Evolutionary conservation across 2,329 filamentous ascomycete genomes (phyloP).

Genomic region (Xylaria multiplex): DNA sequence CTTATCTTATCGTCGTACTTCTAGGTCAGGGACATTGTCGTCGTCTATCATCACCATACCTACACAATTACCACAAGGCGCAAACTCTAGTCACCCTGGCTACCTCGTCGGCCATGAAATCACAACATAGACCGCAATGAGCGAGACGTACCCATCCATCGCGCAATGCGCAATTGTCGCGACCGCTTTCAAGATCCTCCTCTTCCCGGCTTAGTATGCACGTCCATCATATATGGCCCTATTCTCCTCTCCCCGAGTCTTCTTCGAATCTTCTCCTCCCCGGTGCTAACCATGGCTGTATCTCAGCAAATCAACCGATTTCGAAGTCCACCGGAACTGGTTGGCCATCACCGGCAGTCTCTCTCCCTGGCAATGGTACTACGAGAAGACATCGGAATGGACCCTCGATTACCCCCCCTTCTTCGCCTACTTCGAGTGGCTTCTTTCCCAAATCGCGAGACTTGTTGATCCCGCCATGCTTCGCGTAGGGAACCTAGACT

Average conservation of each 20-base stretch:
- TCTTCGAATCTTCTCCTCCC: background rate
- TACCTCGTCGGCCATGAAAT: conserved; percentile 35
- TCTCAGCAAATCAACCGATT: conserved; percentile 94
- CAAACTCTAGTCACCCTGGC: background rate
- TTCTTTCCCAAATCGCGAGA: conserved; percentile 81
- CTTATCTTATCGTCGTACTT: conserved; percentile 17
- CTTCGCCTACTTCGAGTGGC: conserved; percentile 97
- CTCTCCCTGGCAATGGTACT: conserved; percentile 91
- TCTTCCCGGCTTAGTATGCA: conserved; percentile 93
- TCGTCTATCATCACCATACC: conserved; percentile 1
- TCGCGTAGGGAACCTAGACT: conserved; percentile 79
- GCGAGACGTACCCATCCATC: conserved; percentile 86
- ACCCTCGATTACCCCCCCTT: conserved; percentile 98
- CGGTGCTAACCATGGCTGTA: background rate
- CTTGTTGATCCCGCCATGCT: conserved; percentile 85
- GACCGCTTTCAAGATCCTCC: conserved; percentile 87
- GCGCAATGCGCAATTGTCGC: conserved; percentile 87
- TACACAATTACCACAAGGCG: conserved; percentile 6
- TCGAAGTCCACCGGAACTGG: conserved; percentile 99
- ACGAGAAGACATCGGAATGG: conserved; percentile 98
- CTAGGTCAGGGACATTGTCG: background rate
- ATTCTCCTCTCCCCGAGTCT: background rate
- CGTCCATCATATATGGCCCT: conserved; percentile 33
- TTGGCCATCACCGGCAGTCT: conserved; percentile 93
- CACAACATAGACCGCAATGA: conserved; percentile 63